phyloP scores from a whole-genome alignment of 805 yeast species.

The Citeromyces matritensis region DNA sequence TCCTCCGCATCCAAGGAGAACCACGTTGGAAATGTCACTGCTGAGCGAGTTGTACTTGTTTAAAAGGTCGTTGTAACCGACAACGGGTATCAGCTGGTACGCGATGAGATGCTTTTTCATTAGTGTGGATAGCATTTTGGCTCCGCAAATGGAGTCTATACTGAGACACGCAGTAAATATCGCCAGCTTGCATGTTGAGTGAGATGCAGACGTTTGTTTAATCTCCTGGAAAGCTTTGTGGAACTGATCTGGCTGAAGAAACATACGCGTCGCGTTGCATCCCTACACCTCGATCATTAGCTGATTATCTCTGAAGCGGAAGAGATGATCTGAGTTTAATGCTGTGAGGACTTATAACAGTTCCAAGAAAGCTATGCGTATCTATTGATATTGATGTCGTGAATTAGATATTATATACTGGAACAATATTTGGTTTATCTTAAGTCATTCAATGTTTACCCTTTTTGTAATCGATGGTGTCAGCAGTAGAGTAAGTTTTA shows the following conservation, averaged over 20 bases:
- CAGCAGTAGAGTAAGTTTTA: too few relatives aligned
- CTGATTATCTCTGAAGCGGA: too few relatives aligned
- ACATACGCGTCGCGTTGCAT: constrained; percentile 29
- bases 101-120: constrained; percentile 75
- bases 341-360: neutral
- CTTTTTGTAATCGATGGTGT: too few relatives aligned
- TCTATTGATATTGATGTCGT: too few relatives aligned
- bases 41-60: constrained; percentile 51
- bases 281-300: neutral
- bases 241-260: constrained; percentile 57
- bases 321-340: neutral
- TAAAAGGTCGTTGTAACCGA: constrained; percentile 74
- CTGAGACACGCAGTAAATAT: constrained; percentile 82
- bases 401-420: too few relatives aligned
- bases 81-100: constrained; percentile 81
- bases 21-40: constrained; percentile 56
- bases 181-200: constrained; percentile 82
- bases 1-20: constrained; percentile 88
- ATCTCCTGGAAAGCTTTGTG: constrained; percentile 53
- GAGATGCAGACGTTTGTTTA: constrained; percentile 61
- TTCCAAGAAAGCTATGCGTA: neutral
- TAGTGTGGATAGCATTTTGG: constrained; percentile 56
- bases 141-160: constrained; percentile 85
- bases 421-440: too few relatives aligned
- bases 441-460: too few relatives aligned